Evolutionary conservation across 129 eudicot species (phyloP), one percentile per base, ranked within the genome.

Genomic region (Apium graveolens): DNA sequence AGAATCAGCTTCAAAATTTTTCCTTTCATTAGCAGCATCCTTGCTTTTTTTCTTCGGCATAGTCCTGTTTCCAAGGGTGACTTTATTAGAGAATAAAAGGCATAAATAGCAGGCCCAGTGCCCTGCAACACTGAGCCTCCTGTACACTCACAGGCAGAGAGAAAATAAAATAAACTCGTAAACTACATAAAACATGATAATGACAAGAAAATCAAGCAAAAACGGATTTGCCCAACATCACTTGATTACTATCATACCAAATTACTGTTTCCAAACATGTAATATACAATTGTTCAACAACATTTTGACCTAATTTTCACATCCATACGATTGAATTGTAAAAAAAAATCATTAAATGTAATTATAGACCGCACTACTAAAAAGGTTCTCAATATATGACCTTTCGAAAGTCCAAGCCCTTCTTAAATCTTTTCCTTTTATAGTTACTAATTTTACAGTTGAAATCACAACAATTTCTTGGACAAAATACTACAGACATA

Each of bases 11-110:
- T 78, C 73, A 7, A 34, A 11, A 78, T 70, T 38, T 66, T 63
- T 82, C 51, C 66, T 70, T 73, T 80, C 85, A 44, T 62, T 70
- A 70, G 79, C 44, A 17, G 63, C 66, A 26, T 73, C 87, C 73
- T 71, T 76, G 75, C n/a, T 82, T 78, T 86, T 80, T 80, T 81
- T 84, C 80, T 83, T 78, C 27, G 70, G 70, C 69, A 80, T 83
- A 18, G 80, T 66, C 70, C 35, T 62, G 17, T 42, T 73, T 57
- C 60, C n/a, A 17, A 51, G 57, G 26, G 29, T 51, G 27, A 46
- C 39, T 79, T 17, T 51, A n/a, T 63, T 32, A 26, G 78, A 43
- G 29, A 48, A 65, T 39, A 60, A 21, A 57, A 68, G 42, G 39
- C 35, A 60, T 10, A n/a, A n/a, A 29, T 27, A 42, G 62, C 78